These are phyloP conservation scores for Debaryomycetaceae sp. DNA, from an alignment of 1,139 yeast species.

Conservation along the genomic window DNA sequence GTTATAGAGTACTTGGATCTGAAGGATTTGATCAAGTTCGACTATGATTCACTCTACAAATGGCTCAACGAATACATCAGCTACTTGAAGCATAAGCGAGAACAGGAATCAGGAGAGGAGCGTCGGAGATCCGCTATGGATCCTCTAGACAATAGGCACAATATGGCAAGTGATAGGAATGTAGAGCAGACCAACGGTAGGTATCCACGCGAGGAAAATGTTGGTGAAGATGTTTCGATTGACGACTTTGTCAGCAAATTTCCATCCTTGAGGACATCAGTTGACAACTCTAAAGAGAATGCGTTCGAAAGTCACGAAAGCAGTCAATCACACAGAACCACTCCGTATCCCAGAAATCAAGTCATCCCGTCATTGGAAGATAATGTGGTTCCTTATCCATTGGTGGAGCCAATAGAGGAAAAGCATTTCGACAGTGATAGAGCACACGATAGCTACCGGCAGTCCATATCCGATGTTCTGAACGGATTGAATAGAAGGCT, in stretches of 20 bases:
- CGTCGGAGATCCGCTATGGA: not conserved
- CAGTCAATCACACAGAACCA: conserved; percentile 5
- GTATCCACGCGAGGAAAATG: not conserved
- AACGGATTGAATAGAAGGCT: not conserved
- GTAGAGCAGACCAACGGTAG: not conserved
- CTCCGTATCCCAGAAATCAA: conserved; percentile 14
- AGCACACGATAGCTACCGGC: not conserved
- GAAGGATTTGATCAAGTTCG: conserved; percentile 31
- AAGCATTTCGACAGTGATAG: not conserved
- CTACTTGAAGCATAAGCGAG: conserved; percentile 34
- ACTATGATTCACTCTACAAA: conserved; percentile 33
- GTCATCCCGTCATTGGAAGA: conserved; percentile 10
- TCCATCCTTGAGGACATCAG: conserved; percentile 1
- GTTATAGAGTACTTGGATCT: conserved; percentile 29
- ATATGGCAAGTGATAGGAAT: not conserved
- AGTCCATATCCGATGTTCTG: not conserved
- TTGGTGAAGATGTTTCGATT: not conserved
- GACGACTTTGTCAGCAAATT: conserved; percentile 1
- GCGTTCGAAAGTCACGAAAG: not conserved
- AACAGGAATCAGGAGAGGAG: conserved; percentile 3
- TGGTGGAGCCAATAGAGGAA: not conserved
- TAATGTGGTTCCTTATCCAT: conserved; percentile 20
- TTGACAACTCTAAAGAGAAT: not conserved
- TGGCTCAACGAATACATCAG: conserved; percentile 44
- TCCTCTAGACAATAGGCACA: not conserved